Conservation (phyloP, 2,329 filamentous ascomycete genomes). For the Penicillium sp. region DNA sequence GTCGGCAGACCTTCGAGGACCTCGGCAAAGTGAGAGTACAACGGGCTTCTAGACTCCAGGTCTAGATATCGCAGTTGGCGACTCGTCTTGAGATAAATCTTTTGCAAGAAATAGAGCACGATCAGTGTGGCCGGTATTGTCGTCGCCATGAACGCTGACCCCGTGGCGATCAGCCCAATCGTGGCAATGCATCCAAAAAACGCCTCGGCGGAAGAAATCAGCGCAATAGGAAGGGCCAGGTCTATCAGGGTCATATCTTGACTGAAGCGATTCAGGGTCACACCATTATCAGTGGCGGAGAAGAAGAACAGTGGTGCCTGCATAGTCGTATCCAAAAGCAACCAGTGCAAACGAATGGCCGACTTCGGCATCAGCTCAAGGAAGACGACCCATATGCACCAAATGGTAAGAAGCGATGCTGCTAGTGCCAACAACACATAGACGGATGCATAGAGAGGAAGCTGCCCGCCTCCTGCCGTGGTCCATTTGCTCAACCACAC, state of each 20-base stretch:
- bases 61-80: slow-evolving; percentile 37
- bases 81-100: slow-evolving; percentile 46
- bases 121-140: slow-evolving; percentile 41
- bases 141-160: slow-evolving; percentile 37
- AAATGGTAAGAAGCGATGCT: too few relatives aligned
- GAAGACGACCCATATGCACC: background rate
- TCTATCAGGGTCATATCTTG: slow-evolving; percentile 5
- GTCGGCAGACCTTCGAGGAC: slow-evolving; percentile 49
- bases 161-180: slow-evolving; percentile 27
- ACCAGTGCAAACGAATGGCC: background rate
- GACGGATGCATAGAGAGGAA: background rate
- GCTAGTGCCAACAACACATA: too few relatives aligned
- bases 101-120: slow-evolving; percentile 38
- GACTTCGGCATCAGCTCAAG: background rate
- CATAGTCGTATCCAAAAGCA: background rate
- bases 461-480: background rate
- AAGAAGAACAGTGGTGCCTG: slow-evolving; percentile 3
- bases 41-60: slow-evolving; percentile 2
- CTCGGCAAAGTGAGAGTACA: slow-evolving; percentile 53
- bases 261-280: slow-evolving; percentile 4
- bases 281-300: background rate
- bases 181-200: background rate
- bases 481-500: too few relatives aligned
- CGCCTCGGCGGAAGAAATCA: background rate
- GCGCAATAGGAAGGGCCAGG: slow-evolving; percentile 1